Conservation (phyloP, 2,329 filamentous ascomycete species). For the Penicillium verrucosum region DNA sequence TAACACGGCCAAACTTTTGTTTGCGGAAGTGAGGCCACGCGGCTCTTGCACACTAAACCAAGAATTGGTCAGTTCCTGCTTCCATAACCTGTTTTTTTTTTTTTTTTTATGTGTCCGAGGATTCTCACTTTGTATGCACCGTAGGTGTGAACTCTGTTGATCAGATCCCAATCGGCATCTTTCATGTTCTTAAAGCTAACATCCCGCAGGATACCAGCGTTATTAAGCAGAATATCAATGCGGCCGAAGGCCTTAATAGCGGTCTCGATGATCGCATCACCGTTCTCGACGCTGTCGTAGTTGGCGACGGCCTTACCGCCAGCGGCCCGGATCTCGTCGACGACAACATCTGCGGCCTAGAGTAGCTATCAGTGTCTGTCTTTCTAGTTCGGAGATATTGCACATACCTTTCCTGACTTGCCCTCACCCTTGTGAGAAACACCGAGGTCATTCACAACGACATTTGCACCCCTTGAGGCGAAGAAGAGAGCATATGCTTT, state of each 20-base stretch:
- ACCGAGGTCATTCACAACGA: constrained; percentile 95
- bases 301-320: constrained; percentile 97
- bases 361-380: constrained; percentile 30
- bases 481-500: constrained; percentile 87
- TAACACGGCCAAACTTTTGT: constrained; percentile 95
- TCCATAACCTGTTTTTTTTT: not conserved
- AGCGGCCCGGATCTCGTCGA: constrained; percentile 61
- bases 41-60: constrained; percentile 68
- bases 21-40: constrained; percentile 98
- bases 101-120: not conserved
- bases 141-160: constrained; percentile 87
- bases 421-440: constrained; percentile 92
- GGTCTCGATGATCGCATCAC: constrained; percentile 83
- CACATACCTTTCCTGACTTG: constrained; percentile 70
- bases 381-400: constrained; percentile 25
- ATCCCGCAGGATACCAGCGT: constrained; percentile 92
- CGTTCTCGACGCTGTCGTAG: constrained; percentile 81
- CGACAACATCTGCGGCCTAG: constrained; percentile 58
- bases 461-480: constrained; percentile 83
- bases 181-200: constrained; percentile 99
- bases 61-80: constrained; percentile 15
- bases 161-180: constrained; percentile 93
- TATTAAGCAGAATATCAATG: constrained; percentile 95
- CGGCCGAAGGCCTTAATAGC: constrained; percentile 56
- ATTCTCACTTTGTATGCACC: constrained; percentile 75